Percentiles rank a stretch among this genome's conserved stretches.
Evolutionary conservation across 148 eudicot species (phyloP).

Genomic region (Polygonum maritimum): DNA sequence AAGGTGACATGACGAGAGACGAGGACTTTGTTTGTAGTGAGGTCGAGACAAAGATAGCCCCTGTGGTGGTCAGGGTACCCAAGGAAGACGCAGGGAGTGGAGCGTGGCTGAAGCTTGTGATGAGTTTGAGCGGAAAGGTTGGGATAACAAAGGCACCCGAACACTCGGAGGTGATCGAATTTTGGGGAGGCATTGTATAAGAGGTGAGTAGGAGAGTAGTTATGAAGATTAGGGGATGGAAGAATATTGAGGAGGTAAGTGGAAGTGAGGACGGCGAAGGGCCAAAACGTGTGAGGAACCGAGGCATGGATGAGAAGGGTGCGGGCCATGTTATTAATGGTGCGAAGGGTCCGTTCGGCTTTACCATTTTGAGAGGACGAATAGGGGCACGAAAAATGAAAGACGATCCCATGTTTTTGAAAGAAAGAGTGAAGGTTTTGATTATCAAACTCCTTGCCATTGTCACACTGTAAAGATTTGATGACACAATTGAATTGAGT

Average conservation of each 20-base stretch:
- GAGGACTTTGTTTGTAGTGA: background rate
- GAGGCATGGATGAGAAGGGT: background rate
- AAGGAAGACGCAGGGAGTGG: background rate
- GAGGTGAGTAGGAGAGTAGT: background rate
- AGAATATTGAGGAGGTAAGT: background rate
- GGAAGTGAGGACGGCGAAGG: background rate
- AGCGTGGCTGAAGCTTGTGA: background rate
- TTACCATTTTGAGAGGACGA: no score
- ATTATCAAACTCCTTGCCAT: no score
- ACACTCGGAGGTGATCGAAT: background rate
- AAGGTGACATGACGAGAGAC: slow-evolving; percentile 15
- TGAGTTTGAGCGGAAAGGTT: background rate
- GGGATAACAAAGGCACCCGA: background rate
- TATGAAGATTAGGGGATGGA: background rate
- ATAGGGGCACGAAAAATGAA: no score
- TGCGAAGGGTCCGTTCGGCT: no score
- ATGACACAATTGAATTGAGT: no score
- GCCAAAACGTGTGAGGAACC: background rate
- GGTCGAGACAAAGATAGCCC: background rate
- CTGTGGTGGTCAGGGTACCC: background rate
- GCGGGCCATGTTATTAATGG: background rate
- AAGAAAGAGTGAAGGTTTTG: no score
- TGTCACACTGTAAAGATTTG: no score
- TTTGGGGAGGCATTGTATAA: background rate
- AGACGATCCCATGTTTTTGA: no score